Base-by-base conservation (phyloP, 169 alveolate genomes). In the Plasmodium vivax region DNA sequence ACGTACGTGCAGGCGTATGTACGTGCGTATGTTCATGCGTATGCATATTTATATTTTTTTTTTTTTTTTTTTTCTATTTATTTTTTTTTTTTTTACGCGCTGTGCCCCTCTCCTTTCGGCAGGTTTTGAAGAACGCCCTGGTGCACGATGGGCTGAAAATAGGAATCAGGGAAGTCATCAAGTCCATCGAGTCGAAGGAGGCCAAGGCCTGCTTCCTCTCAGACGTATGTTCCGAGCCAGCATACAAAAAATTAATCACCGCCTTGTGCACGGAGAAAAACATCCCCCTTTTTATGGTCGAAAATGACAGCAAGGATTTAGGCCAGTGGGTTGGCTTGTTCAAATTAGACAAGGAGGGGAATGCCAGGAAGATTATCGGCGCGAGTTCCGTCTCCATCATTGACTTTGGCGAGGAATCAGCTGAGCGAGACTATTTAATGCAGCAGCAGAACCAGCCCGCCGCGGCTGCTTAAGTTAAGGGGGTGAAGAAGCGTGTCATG, bases 301-400 rank as follows among this genome's bases (percentile, higher is more conserved):
- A 98, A 3, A 80, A 62, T 83, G 99, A 98, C 96, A 97, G 99
- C 96, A 97, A 97, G 96, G 98, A 98, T 34, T 96, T 99, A 92
- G 99, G 99, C 82, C 98, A 98, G 96, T 98, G 99, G 99, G 98
- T 99, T 82, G 99, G 99, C 56, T 98, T 98, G 73, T 99, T 98
- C 98, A 98, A 98, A 95, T 96, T 98, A 93, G 99, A 98, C 97
- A 96, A 97, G 90, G 98, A 98, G 85, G 99, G 99, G 74, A 96
- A 93, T 75, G 98, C 99, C 62, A 97, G 99, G 85, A 98, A 98
- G 96, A 97, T 99, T 93, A 99, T 98, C 45, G 99, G 99, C 34
- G 99, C 99, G 79, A 97, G 99, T 79, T 98, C 99, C 82, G 99
- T 98, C 77, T 99, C 99, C 85, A 96, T 99, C 82, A 97, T 97